Evolutionary conservation across 2,329 filamentous ascomycete species (phyloP).

Genomic region (Alternaria sp.): DNA sequence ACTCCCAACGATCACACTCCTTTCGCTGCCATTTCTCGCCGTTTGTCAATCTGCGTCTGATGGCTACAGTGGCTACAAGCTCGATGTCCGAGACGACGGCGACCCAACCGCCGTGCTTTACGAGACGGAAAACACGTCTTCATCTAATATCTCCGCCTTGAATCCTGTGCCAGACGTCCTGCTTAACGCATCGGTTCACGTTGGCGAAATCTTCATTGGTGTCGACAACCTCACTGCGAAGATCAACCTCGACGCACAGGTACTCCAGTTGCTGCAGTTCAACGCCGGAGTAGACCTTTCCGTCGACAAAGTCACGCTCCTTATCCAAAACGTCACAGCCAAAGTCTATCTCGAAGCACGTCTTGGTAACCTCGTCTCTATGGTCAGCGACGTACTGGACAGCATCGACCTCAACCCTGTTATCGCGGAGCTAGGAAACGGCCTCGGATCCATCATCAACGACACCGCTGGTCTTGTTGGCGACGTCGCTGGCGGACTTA

Average conservation of each 20-base stretch:
- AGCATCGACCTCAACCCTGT: slow-evolving; percentile 70
- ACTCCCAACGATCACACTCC: slow-evolving; percentile 36
- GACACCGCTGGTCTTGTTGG: slow-evolving; percentile 39
- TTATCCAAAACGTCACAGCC: slow-evolving; percentile 67
- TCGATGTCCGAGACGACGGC: slow-evolving; percentile 58
- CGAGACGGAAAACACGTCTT: slow-evolving; percentile 62
- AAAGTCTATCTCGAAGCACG: slow-evolving; percentile 68
- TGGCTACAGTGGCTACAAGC: slow-evolving; percentile 66
- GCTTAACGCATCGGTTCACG: slow-evolving; percentile 66
- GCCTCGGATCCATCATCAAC: slow-evolving; percentile 60
- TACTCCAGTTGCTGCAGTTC: slow-evolving; percentile 67
- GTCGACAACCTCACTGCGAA: slow-evolving; percentile 69
- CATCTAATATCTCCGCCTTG: slow-evolving; percentile 52
- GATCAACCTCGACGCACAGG: slow-evolving; percentile 68
- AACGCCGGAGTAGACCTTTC: slow-evolving; percentile 68
- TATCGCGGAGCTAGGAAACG: slow-evolving; percentile 64
- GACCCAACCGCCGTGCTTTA: slow-evolving; percentile 63
- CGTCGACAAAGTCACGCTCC: slow-evolving; percentile 65
- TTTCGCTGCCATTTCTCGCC: slow-evolving; percentile 48
- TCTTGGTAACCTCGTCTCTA: slow-evolving; percentile 66
- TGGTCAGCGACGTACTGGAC: slow-evolving; percentile 67
- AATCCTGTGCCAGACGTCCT: slow-evolving; percentile 65
- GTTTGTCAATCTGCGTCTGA: slow-evolving; percentile 48
- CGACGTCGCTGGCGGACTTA: slow-evolving; percentile 32
- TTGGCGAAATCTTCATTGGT: slow-evolving; percentile 67